phyloP scores from a whole-genome alignment of 1,139 yeast species.

The Sugiyamaella xylanicola region DNA sequence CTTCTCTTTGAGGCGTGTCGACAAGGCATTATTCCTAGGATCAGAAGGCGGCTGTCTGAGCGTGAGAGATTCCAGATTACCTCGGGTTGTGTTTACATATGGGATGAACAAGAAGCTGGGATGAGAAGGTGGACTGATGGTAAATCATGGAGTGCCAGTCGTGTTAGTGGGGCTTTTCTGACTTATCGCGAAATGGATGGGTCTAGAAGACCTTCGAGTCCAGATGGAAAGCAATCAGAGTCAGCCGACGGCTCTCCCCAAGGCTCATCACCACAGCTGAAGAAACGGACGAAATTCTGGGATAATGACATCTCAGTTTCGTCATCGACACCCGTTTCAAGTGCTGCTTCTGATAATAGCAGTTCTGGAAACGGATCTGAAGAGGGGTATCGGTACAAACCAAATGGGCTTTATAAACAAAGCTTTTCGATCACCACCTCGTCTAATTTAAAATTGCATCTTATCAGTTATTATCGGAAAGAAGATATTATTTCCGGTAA shows the following conservation, averaged over 20 bases:
- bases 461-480: constrained; percentile 54
- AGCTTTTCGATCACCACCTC: constrained; percentile 56
- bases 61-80: constrained; percentile 52
- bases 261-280: constrained; percentile 14
- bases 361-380: constrained; percentile 22
- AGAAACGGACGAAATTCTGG: constrained; percentile 22
- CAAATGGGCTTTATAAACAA: constrained; percentile 59
- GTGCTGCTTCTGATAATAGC: constrained; percentile 20
- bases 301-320: constrained; percentile 19
- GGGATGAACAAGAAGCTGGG: constrained; percentile 62
- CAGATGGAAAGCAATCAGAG: constrained; percentile 20
- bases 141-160: constrained; percentile 61
- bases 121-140: constrained; percentile 72
- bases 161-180: constrained; percentile 59
- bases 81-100: constrained; percentile 56
- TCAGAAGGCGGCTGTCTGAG: constrained; percentile 54
- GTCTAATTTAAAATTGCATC: constrained; percentile 54
- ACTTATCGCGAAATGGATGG: constrained; percentile 57
- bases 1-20: constrained; percentile 59
- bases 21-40: constrained; percentile 50
- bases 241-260: constrained; percentile 11
- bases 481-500: constrained; percentile 39
- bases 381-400: constrained; percentile 45
- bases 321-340: constrained; percentile 7
- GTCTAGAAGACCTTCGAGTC: constrained; percentile 24